A percentile compares a stretch with the other conserved stretches of the same genome.
These are phyloP conservation scores for Quillaja saponaria DNA, from an alignment of 306 rosid species.

Conservation along the genomic window DNA sequence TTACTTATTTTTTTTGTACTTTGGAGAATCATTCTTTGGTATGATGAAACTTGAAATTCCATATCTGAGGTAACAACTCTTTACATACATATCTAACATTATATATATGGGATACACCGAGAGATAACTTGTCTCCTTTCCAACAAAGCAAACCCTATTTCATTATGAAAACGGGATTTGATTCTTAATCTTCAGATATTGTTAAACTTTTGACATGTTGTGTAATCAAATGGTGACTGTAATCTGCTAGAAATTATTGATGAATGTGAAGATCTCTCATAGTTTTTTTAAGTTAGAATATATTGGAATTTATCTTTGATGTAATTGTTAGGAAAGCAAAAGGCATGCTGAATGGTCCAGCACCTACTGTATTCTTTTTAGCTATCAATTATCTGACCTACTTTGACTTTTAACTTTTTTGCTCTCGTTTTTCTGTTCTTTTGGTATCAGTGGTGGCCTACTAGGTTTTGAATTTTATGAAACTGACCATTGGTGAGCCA, in stretches of 20 bases:
- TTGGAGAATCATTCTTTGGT: neutral
- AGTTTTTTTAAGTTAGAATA: neutral
- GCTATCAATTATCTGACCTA: neutral
- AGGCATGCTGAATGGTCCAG: neutral
- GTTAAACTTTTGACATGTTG: neutral
- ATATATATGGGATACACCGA: neutral
- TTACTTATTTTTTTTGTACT: slow-evolving; percentile 20
- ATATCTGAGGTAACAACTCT: neutral
- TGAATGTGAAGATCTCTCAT: neutral
- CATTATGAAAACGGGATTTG: too few relatives aligned
- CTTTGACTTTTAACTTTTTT: neutral
- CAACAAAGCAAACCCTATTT: too few relatives aligned
- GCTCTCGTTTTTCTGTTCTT: neutral
- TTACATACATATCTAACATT: neutral
- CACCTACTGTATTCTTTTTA: neutral
- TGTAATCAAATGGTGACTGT: neutral
- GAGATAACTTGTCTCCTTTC: too few relatives aligned
- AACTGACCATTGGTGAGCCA: slow-evolving; percentile 3
- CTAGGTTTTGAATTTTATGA: neutral
- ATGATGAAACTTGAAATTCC: neutral
- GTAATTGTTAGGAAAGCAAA: neutral
- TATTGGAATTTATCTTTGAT: too few relatives aligned
- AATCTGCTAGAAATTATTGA: neutral
- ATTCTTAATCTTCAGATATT: too few relatives aligned
- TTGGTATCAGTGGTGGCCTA: neutral